These are phyloP conservation scores for Oryza coarctata DNA, from an alignment of 176 grass and related monocot species.

Conservation along the genomic window DNA sequence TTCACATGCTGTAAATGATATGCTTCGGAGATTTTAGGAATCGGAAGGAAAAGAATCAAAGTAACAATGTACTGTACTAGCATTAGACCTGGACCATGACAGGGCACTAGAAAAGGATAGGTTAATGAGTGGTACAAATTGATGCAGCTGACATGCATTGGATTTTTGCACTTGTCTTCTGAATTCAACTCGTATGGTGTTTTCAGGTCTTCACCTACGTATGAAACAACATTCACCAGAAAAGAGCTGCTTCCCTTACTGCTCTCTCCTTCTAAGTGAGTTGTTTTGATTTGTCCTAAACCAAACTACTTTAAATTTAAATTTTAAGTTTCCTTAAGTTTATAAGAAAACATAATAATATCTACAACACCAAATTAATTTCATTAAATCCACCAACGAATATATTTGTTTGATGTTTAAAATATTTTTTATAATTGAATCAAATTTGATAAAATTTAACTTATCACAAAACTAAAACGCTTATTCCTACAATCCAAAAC, in stretches of 20 bases:
- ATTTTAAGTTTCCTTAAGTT: too few species aligned
- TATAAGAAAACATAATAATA: too few species aligned
- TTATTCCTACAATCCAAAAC: too few species aligned
- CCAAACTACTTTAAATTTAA: too few species aligned
- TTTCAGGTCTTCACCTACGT: neutral
- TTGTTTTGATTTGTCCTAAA: too few species aligned
- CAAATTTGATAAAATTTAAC: too few species aligned
- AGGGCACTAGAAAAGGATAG: neutral
- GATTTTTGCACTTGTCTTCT: neutral
- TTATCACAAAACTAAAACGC: too few species aligned
- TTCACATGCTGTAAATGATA: neutral
- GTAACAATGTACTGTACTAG: neutral
- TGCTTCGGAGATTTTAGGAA: neutral
- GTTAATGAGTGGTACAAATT: neutral
- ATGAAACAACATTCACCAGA: neutral
- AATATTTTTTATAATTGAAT: too few species aligned
- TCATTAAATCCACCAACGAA: too few species aligned
- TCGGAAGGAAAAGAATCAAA: neutral
- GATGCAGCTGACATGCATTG: neutral
- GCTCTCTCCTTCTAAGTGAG: too few species aligned
- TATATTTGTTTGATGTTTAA: too few species aligned
- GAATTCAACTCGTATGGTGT: slow-evolving; percentile 23
- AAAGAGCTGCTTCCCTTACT: neutral
- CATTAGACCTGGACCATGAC: neutral
- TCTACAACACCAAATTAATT: too few species aligned